These are phyloP conservation scores for Rhynchosporium graminicola DNA, from an alignment of 2,329 filamentous ascomycete genomes.

Conservation along the genomic window DNA sequence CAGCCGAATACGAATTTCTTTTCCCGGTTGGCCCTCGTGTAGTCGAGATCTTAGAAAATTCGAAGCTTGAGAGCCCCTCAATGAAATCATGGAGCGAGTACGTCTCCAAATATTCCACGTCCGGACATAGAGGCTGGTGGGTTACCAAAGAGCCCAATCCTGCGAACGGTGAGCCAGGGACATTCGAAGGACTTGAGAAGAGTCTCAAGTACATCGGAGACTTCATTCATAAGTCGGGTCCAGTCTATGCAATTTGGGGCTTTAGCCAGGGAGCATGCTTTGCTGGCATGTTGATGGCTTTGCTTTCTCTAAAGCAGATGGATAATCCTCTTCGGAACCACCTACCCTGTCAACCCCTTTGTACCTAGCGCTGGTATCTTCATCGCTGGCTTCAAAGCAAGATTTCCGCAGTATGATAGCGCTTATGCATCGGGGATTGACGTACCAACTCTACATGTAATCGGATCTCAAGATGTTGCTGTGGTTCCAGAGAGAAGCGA, in stretches of 20 bases:
- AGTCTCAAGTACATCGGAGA: conserved; percentile 23
- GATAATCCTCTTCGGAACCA: conserved; percentile 18
- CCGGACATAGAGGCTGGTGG: conserved; percentile 29
- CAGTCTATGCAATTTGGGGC: conserved; percentile 26
- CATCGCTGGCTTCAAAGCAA: conserved; percentile 26
- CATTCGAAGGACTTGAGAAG: conserved; percentile 22
- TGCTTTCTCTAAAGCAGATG: conserved; percentile 21
- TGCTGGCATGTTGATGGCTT: conserved; percentile 23
- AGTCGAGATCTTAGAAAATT: conserved; percentile 15
- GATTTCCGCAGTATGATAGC: conserved; percentile 24
- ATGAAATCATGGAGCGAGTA: conserved; percentile 22
- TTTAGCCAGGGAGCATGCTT: conserved; percentile 27
- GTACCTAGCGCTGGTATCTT: conserved; percentile 21
- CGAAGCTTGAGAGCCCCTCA: conserved; percentile 4
- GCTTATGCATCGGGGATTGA: conserved; percentile 23
- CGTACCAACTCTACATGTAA: conserved; percentile 23
- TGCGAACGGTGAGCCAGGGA: conserved; percentile 12
- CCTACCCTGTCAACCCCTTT: conserved; percentile 13
- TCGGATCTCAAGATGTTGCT: conserved; percentile 21
- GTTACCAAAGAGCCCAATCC: conserved; percentile 22
- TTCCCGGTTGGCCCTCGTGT: conserved; percentile 26
- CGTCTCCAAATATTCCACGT: conserved; percentile 21
- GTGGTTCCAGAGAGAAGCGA: conserved; percentile 23
- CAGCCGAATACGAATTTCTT: conserved; percentile 25
- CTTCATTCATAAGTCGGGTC: conserved; percentile 17